A percentile compares a stretch with the other conserved stretches of the same genome.
phyloP scores from a whole-genome alignment of 2,329 filamentous ascomycete genomes.

The Pseudogymnoascus sp. region DNA sequence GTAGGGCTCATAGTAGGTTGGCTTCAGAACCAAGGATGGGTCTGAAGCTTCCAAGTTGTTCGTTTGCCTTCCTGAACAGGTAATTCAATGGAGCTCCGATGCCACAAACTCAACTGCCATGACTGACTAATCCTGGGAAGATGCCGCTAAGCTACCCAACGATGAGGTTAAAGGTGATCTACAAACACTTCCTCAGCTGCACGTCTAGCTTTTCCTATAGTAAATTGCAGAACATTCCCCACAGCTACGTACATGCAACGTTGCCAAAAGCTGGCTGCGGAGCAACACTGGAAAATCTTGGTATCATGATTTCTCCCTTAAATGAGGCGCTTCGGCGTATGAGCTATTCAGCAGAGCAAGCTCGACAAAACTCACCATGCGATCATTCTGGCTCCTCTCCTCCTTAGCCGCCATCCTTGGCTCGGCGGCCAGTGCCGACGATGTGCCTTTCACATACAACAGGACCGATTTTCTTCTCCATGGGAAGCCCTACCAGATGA shows the following conservation, averaged over 20 bases:
- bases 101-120: neutral
- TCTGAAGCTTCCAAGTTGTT: neutral
- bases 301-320: neutral
- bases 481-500: constrained; percentile 34
- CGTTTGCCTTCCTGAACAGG: neutral
- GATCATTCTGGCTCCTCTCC: neutral
- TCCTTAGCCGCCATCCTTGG: neutral
- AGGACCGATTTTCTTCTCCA: constrained; percentile 33
- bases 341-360: neutral
- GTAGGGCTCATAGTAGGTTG: neutral
- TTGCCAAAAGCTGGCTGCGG: neutral
- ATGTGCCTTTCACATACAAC: constrained; percentile 33
- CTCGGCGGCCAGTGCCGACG: neutral
- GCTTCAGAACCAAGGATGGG: neutral
- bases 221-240: neutral
- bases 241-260: constrained; percentile 1
- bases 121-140: neutral
- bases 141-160: neutral
- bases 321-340: neutral
- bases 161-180: neutral
- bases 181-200: neutral
- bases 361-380: neutral
- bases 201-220: neutral
- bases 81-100: neutral
- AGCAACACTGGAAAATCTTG: neutral